Conservation (phyloP, 805 yeast genomes). For the Candida dajiaensis region DNA sequence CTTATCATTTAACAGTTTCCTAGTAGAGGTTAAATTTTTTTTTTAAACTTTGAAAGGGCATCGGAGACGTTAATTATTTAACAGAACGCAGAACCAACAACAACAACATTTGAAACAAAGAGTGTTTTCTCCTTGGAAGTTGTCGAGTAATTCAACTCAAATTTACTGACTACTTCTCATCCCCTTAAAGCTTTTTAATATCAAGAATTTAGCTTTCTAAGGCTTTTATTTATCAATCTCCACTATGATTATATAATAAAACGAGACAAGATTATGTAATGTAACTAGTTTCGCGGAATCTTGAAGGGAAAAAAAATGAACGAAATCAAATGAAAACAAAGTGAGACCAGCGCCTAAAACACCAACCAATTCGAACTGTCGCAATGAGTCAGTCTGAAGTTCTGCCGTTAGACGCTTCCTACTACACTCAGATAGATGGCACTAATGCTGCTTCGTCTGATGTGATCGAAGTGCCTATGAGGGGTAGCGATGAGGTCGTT, state of each 20-base stretch:
- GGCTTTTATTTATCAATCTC: neutral
- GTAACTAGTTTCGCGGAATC: neutral
- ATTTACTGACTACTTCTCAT: no score
- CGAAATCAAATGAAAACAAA: neutral
- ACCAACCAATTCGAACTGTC: neutral
- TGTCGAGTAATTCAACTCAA: no score
- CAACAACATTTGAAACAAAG: no score
- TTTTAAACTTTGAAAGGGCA: no score
- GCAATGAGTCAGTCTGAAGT: slow-evolving; percentile 8
- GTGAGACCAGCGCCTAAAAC: neutral
- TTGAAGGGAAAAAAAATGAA: neutral
- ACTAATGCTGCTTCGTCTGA: slow-evolving; percentile 1
- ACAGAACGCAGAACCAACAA: no score
- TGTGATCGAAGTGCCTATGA: slow-evolving; percentile 56
- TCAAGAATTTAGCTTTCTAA: no score
- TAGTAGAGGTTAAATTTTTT: no score
- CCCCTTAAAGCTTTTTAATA: no score
- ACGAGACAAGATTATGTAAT: neutral
- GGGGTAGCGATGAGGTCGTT: slow-evolving; percentile 76
- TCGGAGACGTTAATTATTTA: no score
- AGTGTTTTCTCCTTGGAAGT: no score
- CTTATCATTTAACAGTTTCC: no score
- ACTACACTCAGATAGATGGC: slow-evolving; percentile 1
- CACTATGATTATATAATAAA: neutral
- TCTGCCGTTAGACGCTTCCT: slow-evolving; percentile 5